phyloP scores from a whole-genome alignment of 495 filamentous ascomycete genomes.

The Amorphotheca resinae region DNA sequence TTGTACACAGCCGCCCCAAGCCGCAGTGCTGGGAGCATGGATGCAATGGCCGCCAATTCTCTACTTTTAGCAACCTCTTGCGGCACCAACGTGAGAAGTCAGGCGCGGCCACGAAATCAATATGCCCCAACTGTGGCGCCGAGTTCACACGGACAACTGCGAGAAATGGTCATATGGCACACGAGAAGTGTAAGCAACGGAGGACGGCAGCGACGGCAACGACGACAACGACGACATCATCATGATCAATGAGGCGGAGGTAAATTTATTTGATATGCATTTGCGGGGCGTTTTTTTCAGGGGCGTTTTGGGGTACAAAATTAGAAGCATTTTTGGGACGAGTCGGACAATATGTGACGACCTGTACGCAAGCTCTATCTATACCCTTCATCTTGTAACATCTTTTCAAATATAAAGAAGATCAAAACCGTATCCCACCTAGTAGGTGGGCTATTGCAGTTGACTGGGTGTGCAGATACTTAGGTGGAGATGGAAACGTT shows the following conservation, averaged over 20 bases:
- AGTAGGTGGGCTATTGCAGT: no score
- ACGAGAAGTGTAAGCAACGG: slow-evolving; percentile 78
- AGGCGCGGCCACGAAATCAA: slow-evolving; percentile 73
- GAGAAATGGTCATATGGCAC: slow-evolving; percentile 73
- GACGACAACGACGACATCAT: no score
- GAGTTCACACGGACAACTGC: slow-evolving; percentile 89
- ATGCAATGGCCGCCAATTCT: slow-evolving; percentile 88
- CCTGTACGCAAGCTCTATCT: not conserved
- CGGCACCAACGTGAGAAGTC: slow-evolving; percentile 91
- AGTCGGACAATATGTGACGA: not conserved
- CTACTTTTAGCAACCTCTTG: slow-evolving; percentile 88
- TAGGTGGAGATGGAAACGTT: no score
- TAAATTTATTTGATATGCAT: no score
- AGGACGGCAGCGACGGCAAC: slow-evolving; percentile 20
- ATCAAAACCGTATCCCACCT: not conserved
- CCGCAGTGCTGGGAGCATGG: slow-evolving; percentile 95
- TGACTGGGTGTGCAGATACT: no score
- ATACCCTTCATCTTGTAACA: not conserved
- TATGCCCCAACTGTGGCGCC: slow-evolving; percentile 76
- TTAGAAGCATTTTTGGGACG: not conserved
- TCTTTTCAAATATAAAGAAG: not conserved
- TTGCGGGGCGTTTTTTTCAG: not conserved
- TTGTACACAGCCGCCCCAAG: slow-evolving; percentile 66
- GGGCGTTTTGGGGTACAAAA: not conserved
- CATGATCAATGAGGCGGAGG: no score